Percentiles rank a stretch among this genome's conserved stretches.
Conservation (phyloP, 164 flowering plant genomes). For the Vitis labrusca region DNA sequence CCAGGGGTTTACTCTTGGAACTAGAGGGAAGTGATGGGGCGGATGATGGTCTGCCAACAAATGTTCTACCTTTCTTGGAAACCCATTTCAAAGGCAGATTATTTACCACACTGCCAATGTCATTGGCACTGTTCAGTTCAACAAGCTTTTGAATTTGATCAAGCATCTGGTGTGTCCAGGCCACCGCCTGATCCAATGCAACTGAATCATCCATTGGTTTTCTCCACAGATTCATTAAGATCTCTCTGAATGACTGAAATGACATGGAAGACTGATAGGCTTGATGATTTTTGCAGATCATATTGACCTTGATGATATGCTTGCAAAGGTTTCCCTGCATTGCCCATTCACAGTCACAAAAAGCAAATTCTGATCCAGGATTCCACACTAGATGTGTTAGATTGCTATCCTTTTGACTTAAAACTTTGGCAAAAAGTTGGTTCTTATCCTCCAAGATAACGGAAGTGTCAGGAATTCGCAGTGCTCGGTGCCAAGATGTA, state of each 20-base stretch:
- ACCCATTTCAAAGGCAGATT: conserved; percentile 76
- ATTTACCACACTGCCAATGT: conserved; percentile 62
- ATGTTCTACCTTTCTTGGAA: conserved; percentile 66
- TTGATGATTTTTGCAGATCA: conserved; percentile 50
- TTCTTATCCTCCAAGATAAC: conserved; percentile 57
- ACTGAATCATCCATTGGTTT: conserved; percentile 83
- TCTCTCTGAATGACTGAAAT: conserved; percentile 55
- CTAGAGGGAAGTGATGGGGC: conserved; percentile 34
- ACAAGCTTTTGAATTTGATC: conserved; percentile 73
- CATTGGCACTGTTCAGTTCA: conserved; percentile 52
- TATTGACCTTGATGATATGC: conserved; percentile 88
- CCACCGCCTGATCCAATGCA: conserved; percentile 68
- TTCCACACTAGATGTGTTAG: conserved; percentile 67
- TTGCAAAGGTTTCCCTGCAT: conserved; percentile 92
- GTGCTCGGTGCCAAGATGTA: conserved; percentile 89
- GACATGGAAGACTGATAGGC: conserved; percentile 63
- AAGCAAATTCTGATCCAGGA: conserved; percentile 91
- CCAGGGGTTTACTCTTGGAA: conserved; percentile 26
- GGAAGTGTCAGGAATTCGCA: conserved; percentile 62
- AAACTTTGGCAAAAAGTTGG: conserved; percentile 67
- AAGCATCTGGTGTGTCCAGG: conserved; percentile 71
- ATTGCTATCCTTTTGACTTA: conserved; percentile 59
- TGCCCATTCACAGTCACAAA: conserved; percentile 92
- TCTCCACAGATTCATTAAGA: conserved; percentile 47
- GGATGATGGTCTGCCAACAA: conserved; percentile 46